Conservation (phyloP, 768 basidiomycete genomes). For the Psilocybe tampanensis region DNA sequence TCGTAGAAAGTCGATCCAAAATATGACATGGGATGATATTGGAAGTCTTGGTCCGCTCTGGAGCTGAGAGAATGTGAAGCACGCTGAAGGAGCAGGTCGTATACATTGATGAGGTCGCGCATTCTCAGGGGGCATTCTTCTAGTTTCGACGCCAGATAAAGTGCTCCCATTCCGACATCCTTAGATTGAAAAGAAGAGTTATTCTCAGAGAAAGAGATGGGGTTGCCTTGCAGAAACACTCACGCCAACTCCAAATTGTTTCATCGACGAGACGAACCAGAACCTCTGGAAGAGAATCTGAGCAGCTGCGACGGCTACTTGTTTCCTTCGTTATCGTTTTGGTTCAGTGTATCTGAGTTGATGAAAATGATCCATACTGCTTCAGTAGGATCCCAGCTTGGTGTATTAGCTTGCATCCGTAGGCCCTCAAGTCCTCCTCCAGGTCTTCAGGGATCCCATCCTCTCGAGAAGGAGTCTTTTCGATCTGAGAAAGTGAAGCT, state of each 20-base stretch:
- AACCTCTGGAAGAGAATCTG: conserved; percentile 97
- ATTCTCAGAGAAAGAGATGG: not conserved
- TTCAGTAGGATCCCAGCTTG: conserved; percentile 90
- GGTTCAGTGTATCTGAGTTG: not conserved
- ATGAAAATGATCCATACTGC: conserved; percentile 58
- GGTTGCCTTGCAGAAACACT: conserved; percentile 26
- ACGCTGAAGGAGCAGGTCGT: conserved; percentile 85
- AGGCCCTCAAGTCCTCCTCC: conserved; percentile 87
- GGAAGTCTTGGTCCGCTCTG: conserved; percentile 45
- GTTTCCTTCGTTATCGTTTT: conserved; percentile 63
- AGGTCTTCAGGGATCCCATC: conserved; percentile 83
- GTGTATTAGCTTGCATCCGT: conserved; percentile 93
- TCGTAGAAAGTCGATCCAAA: conserved; percentile 91
- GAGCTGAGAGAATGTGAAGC: conserved; percentile 52
- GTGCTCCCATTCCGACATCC: conserved; percentile 90
- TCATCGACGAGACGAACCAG: conserved; percentile 95
- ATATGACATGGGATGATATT: conserved; percentile 86
- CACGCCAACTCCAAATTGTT: conserved; percentile 92
- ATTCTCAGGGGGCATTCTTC: conserved; percentile 92
- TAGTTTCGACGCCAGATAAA: conserved; percentile 87
- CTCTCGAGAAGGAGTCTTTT: conserved; percentile 75
- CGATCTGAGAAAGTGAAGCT: conserved; percentile 78
- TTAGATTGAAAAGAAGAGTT: conserved; percentile 25
- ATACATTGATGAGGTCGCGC: conserved; percentile 93
- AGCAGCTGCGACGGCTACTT: conserved; percentile 95